Evolutionary conservation across 1,139 yeast species (phyloP), one percentile per base, ranked within the genome.

Genomic region (Geotrichum histeridarum): DNA sequence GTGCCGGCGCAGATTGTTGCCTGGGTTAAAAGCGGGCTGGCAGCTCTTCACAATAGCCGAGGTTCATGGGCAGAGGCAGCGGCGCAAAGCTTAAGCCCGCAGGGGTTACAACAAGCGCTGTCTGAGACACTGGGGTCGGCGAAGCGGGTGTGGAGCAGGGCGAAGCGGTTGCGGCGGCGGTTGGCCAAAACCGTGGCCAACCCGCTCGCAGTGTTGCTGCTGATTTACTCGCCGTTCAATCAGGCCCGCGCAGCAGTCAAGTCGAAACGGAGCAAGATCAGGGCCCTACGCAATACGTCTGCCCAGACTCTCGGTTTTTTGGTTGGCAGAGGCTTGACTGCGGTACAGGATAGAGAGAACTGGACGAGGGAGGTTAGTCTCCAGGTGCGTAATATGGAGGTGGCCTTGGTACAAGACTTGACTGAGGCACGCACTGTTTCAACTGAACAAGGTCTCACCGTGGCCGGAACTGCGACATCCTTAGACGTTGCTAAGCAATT

Each of bases 231-330:
- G 31, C 57, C 54, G 3, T 33, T 53, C 22, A 50, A 45, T 37
- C 14, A 11, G 14, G 50, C 47, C n/a, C 48, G 57, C 12, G 39
- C 30, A n/a, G 46, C 47, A 11, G 46, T 41, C 15, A 38, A 37
- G 15, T 5, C 42, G 18, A 42, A 54, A 12, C 53, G 54, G 33
- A 41, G 37, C 15, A 48, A 53, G 17, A 42, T 57, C 27, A 44
- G 27, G 15, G 50, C 33, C 7, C 48, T 55, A 7, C 53, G 62
- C 11, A 48, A 54, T 33, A 54, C 57, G n/a, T 56, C 60, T 8
- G 64, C 64, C 15, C 37, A 44, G 37, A 42, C 50, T 2, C 22
- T 53, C 1, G 56, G 56, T 4, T 50, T 38, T 36, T 43, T 53
- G 14, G 56, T 53, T 6, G 51, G 49, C 17, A 38, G 38, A 22